Evolutionary conservation across 2,329 filamentous ascomycete species (phyloP).

Genomic region (Fusarium sp.): DNA sequence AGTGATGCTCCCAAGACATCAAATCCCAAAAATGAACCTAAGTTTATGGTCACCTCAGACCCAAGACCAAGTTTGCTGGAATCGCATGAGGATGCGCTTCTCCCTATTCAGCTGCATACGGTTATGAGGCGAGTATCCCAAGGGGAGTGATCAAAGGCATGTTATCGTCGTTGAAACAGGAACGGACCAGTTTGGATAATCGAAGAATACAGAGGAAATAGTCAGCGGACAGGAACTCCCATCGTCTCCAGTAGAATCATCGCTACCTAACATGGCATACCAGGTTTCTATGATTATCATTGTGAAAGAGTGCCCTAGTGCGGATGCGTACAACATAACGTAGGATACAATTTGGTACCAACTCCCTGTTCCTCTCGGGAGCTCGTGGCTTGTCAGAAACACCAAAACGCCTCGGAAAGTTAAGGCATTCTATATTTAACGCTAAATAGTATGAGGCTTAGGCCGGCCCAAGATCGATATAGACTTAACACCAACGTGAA

Average conservation of each 20-base stretch:
- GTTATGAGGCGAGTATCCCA: slow-evolving; percentile 15
- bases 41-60: not conserved
- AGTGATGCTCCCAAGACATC: not conserved
- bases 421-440: not conserved
- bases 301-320: not conserved
- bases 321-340: not conserved
- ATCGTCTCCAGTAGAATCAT: not conserved
- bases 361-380: not conserved
- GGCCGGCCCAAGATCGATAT: not conserved
- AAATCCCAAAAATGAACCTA: not conserved
- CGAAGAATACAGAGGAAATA: not conserved
- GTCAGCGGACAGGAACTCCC: not conserved
- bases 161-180: not conserved
- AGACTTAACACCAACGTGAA: slow-evolving; percentile 1
- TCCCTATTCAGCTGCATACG: not conserved
- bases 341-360: not conserved
- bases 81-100: not conserved
- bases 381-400: not conserved
- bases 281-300: not conserved
- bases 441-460: not conserved
- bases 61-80: slow-evolving; percentile 3
- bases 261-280: not conserved
- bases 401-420: not conserved
- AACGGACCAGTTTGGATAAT: not conserved
- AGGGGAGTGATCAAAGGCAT: not conserved